Base-by-base conservation (phyloP, 2,329 filamentous ascomycete genomes). In the Botrytis pseudocinerea region DNA sequence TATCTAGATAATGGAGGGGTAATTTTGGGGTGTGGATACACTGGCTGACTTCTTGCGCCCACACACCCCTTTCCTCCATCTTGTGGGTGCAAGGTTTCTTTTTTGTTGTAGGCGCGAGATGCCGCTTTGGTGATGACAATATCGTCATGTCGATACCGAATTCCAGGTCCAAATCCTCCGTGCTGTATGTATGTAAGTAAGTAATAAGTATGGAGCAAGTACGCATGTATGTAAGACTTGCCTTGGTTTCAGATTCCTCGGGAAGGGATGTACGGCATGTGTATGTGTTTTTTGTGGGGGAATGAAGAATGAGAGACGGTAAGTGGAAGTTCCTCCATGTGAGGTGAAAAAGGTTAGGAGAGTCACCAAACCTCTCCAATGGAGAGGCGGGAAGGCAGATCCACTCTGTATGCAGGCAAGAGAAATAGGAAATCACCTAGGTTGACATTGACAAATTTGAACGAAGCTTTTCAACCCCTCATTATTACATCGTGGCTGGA, bases 1-100 rank as follows among this genome's bases (percentile, higher is more conserved):
- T 40, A 42, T 38, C 40, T 46, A 14, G 62, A 46, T 46, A 22
- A 65, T 65, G 63, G 63, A 65, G 63, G 63, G 42, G 63, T 65
- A 48, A 20, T 51, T 51, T 35, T 38, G 35, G 38, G 25, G 42
- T 65, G 63, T 65, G 63, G 63, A 65, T 65, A 51, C 44, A 65
- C 38, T 38, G 38, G 1, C 38, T 35, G 35, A 35, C 35, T 35
- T 35, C 35, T n/a, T 44, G 12, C 38, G 44, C 63, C 44, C 44
- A 28, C 44, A 28, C 44, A 32, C 63, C 28, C 38, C 60, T 42
- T 62, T 12, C 35, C 60, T 28, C 28, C 28, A 51, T 38, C 16
- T 38, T 51, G 38, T n/a, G 63, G 32, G 18, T n/a, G 63, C 35
- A 32, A 65, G 25, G 22, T 20, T 48, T 38, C 8, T 63, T 44